Conservation (phyloP, 1,139 yeast genomes). For the Geotrichum bryndzae region DNA sequence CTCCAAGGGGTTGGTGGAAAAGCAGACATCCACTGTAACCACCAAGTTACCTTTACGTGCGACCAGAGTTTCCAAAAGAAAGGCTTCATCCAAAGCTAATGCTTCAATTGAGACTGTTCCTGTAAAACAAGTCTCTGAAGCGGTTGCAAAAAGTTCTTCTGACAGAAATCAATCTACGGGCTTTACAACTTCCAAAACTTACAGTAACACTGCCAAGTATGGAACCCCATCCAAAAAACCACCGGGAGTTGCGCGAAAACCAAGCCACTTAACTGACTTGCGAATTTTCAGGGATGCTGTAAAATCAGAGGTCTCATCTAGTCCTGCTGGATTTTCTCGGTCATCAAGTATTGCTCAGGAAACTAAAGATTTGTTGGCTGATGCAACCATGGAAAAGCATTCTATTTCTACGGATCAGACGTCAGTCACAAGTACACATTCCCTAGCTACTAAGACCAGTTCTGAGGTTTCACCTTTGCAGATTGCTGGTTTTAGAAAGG, state of each 20-base stretch:
- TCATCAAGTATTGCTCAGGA: background rate
- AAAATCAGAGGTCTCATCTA: background rate
- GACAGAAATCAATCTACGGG: background rate
- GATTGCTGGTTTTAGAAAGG: background rate
- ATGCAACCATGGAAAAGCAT: background rate
- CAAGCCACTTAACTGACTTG: background rate
- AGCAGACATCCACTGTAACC: background rate
- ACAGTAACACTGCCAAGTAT: background rate
- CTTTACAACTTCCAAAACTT: background rate
- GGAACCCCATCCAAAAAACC: background rate
- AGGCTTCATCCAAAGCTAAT: background rate
- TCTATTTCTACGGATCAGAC: background rate
- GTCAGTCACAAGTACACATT: background rate
- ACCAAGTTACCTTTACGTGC: background rate
- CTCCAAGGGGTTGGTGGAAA: background rate
- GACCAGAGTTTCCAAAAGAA: background rate
- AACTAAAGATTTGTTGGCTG: background rate
- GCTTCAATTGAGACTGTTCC: background rate
- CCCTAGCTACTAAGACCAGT: background rate
- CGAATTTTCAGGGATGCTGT: background rate
- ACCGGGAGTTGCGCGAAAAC: background rate
- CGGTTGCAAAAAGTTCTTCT: background rate
- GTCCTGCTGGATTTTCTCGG: background rate
- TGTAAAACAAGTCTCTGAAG: background rate
- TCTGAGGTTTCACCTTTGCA: background rate